Percentiles rank a stretch among this genome's conserved stretches.
Conservation (phyloP, 139 green algal species). For the Volvox reticuliferus region DNA sequence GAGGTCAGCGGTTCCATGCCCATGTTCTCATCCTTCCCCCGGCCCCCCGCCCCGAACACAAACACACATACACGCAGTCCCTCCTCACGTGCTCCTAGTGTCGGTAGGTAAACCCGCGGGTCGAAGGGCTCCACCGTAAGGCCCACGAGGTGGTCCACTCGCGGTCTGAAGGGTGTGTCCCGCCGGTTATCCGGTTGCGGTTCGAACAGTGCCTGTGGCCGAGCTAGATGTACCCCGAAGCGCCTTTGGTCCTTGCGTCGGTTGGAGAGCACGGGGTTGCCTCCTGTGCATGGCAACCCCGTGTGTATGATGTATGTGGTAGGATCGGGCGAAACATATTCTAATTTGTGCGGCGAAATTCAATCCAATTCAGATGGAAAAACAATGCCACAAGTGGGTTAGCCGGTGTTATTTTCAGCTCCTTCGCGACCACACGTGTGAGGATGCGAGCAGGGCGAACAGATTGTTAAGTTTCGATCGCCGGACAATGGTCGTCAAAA, state of each 20-base stretch:
- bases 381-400: not conserved
- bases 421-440: too few relatives aligned
- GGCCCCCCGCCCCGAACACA: not conserved
- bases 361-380: not conserved
- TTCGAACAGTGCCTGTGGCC: conserved; percentile 72
- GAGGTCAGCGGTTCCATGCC: not conserved
- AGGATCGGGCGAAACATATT: too few relatives aligned
- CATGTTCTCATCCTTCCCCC: not conserved
- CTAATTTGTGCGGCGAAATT: too few relatives aligned
- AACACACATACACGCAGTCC: not conserved
- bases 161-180: conserved; percentile 65
- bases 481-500: too few relatives aligned
- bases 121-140: conserved; percentile 21
- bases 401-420: not conserved
- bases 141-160: conserved; percentile 45
- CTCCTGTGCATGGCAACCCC: not conserved
- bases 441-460: too few relatives aligned
- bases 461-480: too few relatives aligned
- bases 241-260: conserved; percentile 16
- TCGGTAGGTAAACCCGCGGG: not conserved
- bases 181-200: conserved; percentile 72
- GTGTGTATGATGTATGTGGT: not conserved
- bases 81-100: not conserved
- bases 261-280: not conserved
- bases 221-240: conserved; percentile 51